A percentile compares a stretch with the other conserved stretches of the same genome.
These are phyloP conservation scores for Boletus huronensis DNA, from an alignment of 768 basidiomycete genomes.

Conservation along the genomic window DNA sequence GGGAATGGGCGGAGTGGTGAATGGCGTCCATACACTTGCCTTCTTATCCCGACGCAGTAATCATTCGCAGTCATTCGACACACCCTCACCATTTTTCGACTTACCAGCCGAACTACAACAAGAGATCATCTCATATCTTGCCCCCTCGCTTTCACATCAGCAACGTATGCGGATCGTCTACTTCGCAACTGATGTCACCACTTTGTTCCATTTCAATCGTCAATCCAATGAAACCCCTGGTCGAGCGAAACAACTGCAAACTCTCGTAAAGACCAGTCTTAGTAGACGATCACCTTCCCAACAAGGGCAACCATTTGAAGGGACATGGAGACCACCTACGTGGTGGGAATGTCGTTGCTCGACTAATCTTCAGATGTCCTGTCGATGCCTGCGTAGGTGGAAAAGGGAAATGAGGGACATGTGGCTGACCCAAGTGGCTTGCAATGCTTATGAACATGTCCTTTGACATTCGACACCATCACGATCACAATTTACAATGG, in stretches of 20 bases:
- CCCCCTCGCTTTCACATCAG: slow-evolving; percentile 51
- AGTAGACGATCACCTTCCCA: slow-evolving; percentile 6
- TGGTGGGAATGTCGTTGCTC: slow-evolving; percentile 35
- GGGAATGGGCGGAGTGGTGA: slow-evolving; percentile 1
- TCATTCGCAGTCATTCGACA: slow-evolving; percentile 4
- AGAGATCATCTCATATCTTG: slow-evolving; percentile 53
- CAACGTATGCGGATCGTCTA: slow-evolving; percentile 53
- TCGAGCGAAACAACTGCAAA: slow-evolving; percentile 1
- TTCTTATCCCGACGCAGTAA: slow-evolving; percentile 6
- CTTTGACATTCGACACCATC: slow-evolving; percentile 1
- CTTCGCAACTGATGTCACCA: slow-evolving; percentile 46
- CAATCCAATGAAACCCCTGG: slow-evolving; percentile 14
- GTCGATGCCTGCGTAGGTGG: slow-evolving; percentile 34
- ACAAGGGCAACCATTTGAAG: slow-evolving; percentile 26
- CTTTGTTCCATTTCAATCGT: slow-evolving; percentile 40
- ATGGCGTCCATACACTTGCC: background rate
- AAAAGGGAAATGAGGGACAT: slow-evolving; percentile 39
- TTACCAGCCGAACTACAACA: slow-evolving; percentile 59
- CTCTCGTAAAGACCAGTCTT: slow-evolving; percentile 4
- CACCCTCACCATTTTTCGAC: slow-evolving; percentile 31
- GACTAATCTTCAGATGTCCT: slow-evolving; percentile 19
- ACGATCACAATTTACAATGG: background rate
- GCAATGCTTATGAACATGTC: slow-evolving; percentile 40
- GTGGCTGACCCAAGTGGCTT: slow-evolving; percentile 48
- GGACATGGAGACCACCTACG: slow-evolving; percentile 31